phyloP scores from a whole-genome alignment of 305 asterid species.

The Fraxinus nigra region DNA sequence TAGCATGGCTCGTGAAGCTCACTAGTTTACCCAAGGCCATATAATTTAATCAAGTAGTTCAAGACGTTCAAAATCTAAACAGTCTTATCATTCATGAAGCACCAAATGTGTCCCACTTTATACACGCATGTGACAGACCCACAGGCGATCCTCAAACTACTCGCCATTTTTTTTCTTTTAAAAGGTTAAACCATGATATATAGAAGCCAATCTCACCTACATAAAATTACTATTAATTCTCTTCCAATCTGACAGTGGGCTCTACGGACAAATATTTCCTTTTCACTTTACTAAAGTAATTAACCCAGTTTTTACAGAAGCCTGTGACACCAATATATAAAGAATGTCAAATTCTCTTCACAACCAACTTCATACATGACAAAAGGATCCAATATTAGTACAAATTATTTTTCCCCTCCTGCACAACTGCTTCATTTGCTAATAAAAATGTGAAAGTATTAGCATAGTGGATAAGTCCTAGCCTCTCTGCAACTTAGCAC shows the following conservation, averaged over 20 bases:
- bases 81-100: neutral
- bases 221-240: neutral
- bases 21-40: neutral
- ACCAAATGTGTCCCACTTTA: neutral
- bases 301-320: neutral
- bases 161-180: neutral
- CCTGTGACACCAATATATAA: neutral
- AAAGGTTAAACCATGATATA: neutral
- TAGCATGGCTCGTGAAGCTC: neutral
- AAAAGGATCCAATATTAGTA: neutral
- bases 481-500: neutral
- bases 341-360: neutral
- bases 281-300: neutral
- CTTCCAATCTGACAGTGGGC: neutral
- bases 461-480: neutral
- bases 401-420: neutral
- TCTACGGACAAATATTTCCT: neutral
- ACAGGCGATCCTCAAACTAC: neutral
- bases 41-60: neutral
- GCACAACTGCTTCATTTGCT: neutral
- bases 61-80: neutral
- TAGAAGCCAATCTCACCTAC: neutral
- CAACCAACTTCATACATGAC: neutral
- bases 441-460: neutral
- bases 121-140: neutral